Conservation (phyloP, 768 basidiomycete genomes). For the Boletales sp. region DNA sequence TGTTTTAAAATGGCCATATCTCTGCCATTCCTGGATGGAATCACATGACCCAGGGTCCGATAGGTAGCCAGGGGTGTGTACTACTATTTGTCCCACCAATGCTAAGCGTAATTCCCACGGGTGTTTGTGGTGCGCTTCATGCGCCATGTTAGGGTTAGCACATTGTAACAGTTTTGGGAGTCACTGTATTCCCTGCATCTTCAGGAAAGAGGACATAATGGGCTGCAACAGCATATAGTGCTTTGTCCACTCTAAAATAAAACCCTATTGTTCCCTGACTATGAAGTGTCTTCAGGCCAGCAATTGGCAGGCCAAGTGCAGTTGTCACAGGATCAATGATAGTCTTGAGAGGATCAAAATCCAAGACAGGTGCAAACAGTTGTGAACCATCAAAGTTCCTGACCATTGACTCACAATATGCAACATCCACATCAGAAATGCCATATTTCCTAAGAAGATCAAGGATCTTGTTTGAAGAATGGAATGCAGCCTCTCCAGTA, state of each 20-base stretch:
- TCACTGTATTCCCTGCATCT: background rate
- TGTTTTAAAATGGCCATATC: too few species aligned
- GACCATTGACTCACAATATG: background rate
- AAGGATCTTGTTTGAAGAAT: background rate
- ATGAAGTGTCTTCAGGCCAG: constrained; percentile 26
- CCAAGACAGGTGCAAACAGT: background rate
- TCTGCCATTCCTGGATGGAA: too few species aligned
- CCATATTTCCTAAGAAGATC: background rate
- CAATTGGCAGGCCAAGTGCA: constrained; percentile 35
- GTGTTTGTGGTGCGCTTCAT: too few species aligned
- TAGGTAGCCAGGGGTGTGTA: too few species aligned
- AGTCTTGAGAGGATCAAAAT: constrained; percentile 8
- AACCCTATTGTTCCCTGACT: constrained; percentile 38
- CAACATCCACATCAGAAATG: background rate
- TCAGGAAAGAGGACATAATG: background rate
- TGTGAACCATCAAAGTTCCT: background rate
- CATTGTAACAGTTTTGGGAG: too few species aligned
- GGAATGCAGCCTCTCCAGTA: background rate
- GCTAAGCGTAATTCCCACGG: too few species aligned
- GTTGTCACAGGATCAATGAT: constrained; percentile 36
- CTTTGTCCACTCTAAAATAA: constrained; percentile 27
- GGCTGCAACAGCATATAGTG: background rate
- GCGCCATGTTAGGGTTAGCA: too few species aligned
- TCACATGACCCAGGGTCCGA: too few species aligned
- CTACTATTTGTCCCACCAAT: too few species aligned